Percentiles rank a stretch among this genome's conserved stretches.
Evolutionary conservation across 371 early-diverging fungal species (phyloP).

Genomic region (Syncephalastrum monosporum): DNA sequence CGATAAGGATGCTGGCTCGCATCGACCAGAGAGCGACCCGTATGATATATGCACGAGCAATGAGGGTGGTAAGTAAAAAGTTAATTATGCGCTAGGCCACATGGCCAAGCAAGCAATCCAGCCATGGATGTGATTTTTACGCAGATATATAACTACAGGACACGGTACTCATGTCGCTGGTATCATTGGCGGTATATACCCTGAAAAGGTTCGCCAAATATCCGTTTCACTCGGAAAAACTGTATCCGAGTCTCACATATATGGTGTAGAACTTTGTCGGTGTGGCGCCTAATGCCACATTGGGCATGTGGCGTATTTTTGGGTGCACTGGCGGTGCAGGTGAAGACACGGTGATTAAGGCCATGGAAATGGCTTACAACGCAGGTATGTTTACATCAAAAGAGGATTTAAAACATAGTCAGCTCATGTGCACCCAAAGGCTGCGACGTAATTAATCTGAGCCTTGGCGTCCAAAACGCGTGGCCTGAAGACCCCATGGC

Average conservation of each 20-base stretch:
- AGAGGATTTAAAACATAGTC: background rate
- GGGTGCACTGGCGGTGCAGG: slow-evolving; percentile 58
- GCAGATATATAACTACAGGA: slow-evolving; percentile 10
- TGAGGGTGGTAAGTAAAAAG: slow-evolving; percentile 18
- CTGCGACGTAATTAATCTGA: slow-evolving; percentile 29
- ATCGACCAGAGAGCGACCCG: slow-evolving; percentile 15
- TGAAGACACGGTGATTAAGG: slow-evolving; percentile 57
- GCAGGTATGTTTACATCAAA: slow-evolving; percentile 34
- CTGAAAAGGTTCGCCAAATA: slow-evolving; percentile 14
- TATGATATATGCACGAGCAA: slow-evolving; percentile 22
- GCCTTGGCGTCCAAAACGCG: slow-evolving; percentile 23
- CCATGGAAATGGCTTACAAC: slow-evolving; percentile 47
- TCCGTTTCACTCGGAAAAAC: too few species aligned
- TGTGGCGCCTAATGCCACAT: slow-evolving; percentile 56
- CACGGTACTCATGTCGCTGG: slow-evolving; percentile 64
- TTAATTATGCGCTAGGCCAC: background rate
- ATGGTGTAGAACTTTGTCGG: slow-evolving; percentile 30
- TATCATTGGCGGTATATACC: slow-evolving; percentile 55
- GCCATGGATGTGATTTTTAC: too few species aligned
- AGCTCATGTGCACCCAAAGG: slow-evolving; percentile 7
- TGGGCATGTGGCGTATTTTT: slow-evolving; percentile 59
- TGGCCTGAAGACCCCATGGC: slow-evolving; percentile 43
- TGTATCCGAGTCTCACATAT: background rate
- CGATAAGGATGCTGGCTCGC: slow-evolving; percentile 17
- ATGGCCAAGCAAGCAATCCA: too few species aligned